These are phyloP conservation scores for Mariannaea sp. DNA, from an alignment of 2,329 filamentous ascomycete species.

Conservation along the genomic window DNA sequence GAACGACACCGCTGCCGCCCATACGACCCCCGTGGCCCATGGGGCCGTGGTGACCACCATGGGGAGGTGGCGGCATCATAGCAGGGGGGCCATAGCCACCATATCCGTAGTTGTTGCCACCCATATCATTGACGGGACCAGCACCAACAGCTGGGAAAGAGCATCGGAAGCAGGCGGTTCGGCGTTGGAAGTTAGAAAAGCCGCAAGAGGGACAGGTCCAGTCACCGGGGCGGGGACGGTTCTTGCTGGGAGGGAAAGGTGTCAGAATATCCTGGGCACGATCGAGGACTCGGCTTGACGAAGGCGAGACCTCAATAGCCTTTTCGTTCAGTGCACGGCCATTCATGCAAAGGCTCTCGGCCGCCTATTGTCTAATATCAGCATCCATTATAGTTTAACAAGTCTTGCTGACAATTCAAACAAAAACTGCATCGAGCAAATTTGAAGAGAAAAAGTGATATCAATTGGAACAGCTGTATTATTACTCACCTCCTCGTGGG, in stretches of 20 bases:
- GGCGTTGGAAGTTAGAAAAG: slow-evolving; percentile 98
- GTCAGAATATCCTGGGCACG: slow-evolving; percentile 94
- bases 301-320: slow-evolving; percentile 97
- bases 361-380: slow-evolving; percentile 65
- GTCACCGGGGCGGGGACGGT: slow-evolving; percentile 93
- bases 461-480: neutral
- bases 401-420: neutral
- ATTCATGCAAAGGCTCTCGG: slow-evolving; percentile 98
- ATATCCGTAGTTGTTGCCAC: slow-evolving; percentile 66
- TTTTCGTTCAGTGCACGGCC: slow-evolving; percentile 97
- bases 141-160: slow-evolving; percentile 94
- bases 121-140: slow-evolving; percentile 69
- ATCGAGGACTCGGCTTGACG: slow-evolving; percentile 94
- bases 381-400: neutral
- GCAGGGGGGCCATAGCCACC: slow-evolving; percentile 69
- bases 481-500: slow-evolving; percentile 87
- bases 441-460: neutral
- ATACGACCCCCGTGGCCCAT: slow-evolving; percentile 70
- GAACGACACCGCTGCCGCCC: slow-evolving; percentile 84
- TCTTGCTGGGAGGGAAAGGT: slow-evolving; percentile 98
- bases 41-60: slow-evolving; percentile 64
- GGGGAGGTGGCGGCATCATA: slow-evolving; percentile 80
- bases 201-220: slow-evolving; percentile 99
- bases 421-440: neutral
- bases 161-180: slow-evolving; percentile 98